Percentiles rank a stretch among this genome's conserved stretches.
phyloP scores from a whole-genome alignment of 2,329 filamentous ascomycete genomes.

The Curvularia spicifera region DNA sequence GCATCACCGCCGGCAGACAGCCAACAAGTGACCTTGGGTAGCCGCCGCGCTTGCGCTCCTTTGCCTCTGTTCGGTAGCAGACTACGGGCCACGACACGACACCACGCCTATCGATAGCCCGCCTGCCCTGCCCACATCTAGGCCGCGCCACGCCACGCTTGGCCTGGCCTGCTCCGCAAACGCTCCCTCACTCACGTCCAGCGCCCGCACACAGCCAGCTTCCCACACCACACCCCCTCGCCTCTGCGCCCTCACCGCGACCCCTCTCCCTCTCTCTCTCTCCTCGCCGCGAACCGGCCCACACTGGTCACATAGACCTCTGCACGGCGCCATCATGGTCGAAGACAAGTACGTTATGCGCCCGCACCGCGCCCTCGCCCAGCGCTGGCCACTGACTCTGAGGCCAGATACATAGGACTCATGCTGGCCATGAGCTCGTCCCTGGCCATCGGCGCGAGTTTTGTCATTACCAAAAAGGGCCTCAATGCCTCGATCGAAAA shows the following conservation, averaged over 20 bases:
- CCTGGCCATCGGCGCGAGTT: slow-evolving; percentile 72
- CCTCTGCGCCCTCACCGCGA: not conserved
- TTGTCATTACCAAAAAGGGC: slow-evolving; percentile 99
- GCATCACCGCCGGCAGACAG: not conserved
- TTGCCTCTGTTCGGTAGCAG: not conserved
- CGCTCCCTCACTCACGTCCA: slow-evolving; percentile 9
- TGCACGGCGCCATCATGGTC: slow-evolving; percentile 37
- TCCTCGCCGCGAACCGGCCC: slow-evolving; percentile 8
- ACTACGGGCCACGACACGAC: not conserved
- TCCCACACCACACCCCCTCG: slow-evolving; percentile 1
- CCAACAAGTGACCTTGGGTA: not conserved
- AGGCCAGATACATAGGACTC: slow-evolving; percentile 50
- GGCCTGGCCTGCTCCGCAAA: not conserved
- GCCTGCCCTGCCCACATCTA: not conserved
- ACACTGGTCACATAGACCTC: slow-evolving; percentile 19
- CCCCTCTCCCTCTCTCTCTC: not conserved
- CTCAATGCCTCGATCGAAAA: slow-evolving; percentile 87
- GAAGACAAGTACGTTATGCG: slow-evolving; percentile 51
- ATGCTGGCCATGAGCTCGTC: slow-evolving; percentile 51
- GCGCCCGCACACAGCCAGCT: slow-evolving; percentile 12
- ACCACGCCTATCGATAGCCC: slow-evolving; percentile 1
- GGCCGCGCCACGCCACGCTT: slow-evolving; percentile 1
- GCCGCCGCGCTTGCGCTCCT: not conserved
- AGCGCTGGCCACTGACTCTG: slow-evolving; percentile 30
- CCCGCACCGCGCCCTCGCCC: slow-evolving; percentile 5